These are phyloP conservation scores for Rubia tinctorum DNA, from an alignment of 305 asterid genomes.

Conservation along the genomic window DNA sequence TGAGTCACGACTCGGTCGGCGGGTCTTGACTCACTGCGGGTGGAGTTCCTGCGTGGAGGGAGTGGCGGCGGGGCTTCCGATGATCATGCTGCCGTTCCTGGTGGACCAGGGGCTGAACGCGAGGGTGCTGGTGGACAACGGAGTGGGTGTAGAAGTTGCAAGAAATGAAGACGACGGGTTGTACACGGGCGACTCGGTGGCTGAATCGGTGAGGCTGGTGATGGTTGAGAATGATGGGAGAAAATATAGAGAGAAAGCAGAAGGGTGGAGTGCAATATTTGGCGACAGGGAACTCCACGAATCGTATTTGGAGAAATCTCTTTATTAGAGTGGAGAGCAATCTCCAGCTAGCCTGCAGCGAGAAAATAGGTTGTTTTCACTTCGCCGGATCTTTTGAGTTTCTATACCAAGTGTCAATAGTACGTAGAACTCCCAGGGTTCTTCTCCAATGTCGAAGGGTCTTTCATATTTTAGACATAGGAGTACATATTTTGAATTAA, in stretches of 20 bases:
- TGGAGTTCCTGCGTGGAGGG: constrained; percentile 23
- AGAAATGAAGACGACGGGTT: constrained; percentile 36
- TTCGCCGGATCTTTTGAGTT: no score
- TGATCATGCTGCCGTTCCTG: constrained; percentile 19
- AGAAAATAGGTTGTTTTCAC: no score
- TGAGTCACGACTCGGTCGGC: constrained; percentile 1
- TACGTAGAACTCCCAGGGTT: no score
- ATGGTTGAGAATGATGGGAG: constrained; percentile 27
- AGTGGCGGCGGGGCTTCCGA: not conserved
- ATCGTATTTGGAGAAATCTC: constrained; percentile 12
- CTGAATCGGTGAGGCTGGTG: constrained; percentile 23
- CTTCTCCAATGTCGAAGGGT: no score
- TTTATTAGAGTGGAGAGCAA: not conserved
- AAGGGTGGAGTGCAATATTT: constrained; percentile 22
- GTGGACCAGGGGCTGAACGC: constrained; percentile 37
- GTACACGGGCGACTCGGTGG: constrained; percentile 21
- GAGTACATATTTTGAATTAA: no score
- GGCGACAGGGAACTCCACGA: constrained; percentile 23
- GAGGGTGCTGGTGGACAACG: constrained; percentile 28
- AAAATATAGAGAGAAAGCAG: constrained; percentile 18
- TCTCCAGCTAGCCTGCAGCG: no score
- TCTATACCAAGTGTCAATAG: no score
- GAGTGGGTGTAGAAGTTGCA: constrained; percentile 26
- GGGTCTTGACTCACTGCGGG: constrained; percentile 24
- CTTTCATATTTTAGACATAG: no score